These are phyloP conservation scores for Porphyrellus sp. DNA, from an alignment of 1,284 basidiomycete species.

Conservation along the genomic window DNA sequence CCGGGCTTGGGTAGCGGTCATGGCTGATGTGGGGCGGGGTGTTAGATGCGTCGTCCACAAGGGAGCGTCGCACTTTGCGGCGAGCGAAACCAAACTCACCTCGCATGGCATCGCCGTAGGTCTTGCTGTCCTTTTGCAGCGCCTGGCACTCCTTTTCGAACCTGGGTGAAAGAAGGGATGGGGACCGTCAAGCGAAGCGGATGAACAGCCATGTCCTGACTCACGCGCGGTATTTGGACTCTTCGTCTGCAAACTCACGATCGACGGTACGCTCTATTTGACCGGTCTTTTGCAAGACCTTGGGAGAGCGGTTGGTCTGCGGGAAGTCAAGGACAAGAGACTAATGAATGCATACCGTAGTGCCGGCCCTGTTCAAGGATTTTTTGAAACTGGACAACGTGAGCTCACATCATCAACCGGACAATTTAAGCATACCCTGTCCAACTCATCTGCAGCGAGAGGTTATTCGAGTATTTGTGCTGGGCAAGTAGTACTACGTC, in stretches of 20 bases:
- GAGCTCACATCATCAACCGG: neutral
- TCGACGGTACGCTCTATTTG: constrained; percentile 96
- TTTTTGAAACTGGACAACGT: constrained; percentile 78
- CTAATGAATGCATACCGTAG: constrained; percentile 54
- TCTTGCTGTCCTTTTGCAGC: constrained; percentile 94
- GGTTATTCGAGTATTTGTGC: neutral
- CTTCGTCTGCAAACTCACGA: constrained; percentile 90
- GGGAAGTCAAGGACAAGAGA: neutral
- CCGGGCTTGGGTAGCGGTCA: constrained; percentile 90
- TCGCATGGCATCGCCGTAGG: constrained; percentile 92
- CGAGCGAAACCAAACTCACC: constrained; percentile 44
- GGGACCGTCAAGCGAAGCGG: neutral
- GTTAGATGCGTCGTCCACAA: neutral
- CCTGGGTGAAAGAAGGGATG: constrained; percentile 42
- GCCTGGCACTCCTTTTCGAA: constrained; percentile 92
- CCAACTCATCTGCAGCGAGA: constrained; percentile 44
- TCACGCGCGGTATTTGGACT: constrained; percentile 85
- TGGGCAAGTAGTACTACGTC: neutral
- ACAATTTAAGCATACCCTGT: constrained; percentile 39
- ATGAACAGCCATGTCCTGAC: constrained; percentile 35
- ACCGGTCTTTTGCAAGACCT: constrained; percentile 95
- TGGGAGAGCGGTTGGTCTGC: constrained; percentile 5
- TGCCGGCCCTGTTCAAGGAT: constrained; percentile 89
- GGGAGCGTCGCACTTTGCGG: neutral
- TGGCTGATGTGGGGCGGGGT: constrained; percentile 44